phyloP scores from a whole-genome alignment of 1,139 yeast species.

The Candida neerlandica region DNA sequence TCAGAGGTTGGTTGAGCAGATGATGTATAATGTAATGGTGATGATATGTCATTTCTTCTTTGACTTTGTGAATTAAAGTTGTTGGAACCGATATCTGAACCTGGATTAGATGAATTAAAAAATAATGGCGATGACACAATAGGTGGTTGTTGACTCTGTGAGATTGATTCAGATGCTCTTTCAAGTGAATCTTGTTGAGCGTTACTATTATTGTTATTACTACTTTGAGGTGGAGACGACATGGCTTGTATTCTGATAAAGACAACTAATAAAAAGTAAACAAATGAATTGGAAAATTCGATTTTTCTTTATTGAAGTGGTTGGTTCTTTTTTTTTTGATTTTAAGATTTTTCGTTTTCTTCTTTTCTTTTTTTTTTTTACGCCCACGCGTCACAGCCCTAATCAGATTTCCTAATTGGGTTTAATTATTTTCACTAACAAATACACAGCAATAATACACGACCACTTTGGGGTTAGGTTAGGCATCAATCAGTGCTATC shows the following conservation, averaged over 20 bases:
- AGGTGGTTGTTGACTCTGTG: conserved; percentile 40
- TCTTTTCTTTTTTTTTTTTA: conserved; percentile 1
- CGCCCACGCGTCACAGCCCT: conserved; percentile 11
- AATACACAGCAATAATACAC: not conserved
- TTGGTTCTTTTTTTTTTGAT: not conserved
- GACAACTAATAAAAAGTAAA: conserved; percentile 1
- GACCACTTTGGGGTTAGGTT: not conserved
- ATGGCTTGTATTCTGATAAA: conserved; percentile 15
- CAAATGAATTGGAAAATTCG: not conserved
- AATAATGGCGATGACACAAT: conserved; percentile 69
- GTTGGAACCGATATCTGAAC: conserved; percentile 32
- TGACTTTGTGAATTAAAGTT: conserved; percentile 21
- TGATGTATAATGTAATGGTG: conserved; percentile 51
- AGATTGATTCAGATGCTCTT: conserved; percentile 31
- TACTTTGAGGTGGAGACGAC: conserved; percentile 35
- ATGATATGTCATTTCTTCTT: conserved; percentile 32
- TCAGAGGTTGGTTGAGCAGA: conserved; percentile 43
- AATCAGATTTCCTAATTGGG: conserved; percentile 29
- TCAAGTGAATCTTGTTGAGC: conserved; percentile 13
- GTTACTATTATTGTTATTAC: conserved; percentile 19
- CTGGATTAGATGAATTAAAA: conserved; percentile 54
- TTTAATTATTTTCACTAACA: conserved; percentile 17
- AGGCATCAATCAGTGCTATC: conserved; percentile 34
- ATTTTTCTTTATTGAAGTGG: not conserved
- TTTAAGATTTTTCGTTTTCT: not conserved